Evolutionary conservation across 2,329 filamentous ascomycete species (phyloP).

Genomic region (Diplodia intermedia): DNA sequence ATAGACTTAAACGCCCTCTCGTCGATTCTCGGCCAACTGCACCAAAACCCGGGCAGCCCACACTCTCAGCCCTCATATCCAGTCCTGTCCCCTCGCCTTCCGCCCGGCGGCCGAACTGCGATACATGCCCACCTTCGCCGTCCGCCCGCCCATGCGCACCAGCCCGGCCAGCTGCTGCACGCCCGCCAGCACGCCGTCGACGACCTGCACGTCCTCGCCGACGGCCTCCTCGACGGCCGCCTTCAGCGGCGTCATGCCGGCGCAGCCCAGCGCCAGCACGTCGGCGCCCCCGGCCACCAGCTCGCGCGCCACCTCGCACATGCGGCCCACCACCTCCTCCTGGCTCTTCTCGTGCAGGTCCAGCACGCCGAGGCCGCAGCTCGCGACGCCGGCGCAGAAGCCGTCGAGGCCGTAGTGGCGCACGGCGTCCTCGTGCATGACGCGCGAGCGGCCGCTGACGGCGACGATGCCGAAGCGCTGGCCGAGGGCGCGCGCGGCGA

Average conservation of each 20-base stretch:
- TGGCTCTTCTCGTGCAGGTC: conserved; percentile 53
- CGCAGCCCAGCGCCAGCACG: conserved; percentile 55
- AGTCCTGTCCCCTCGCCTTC: conserved; percentile 50
- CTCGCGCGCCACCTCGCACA: conserved; percentile 49
- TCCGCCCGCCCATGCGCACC: conserved; percentile 55
- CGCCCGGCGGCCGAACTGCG: conserved; percentile 50
- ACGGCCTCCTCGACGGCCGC: conserved; percentile 57
- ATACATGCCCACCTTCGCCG: conserved; percentile 55
- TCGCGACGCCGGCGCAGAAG: conserved; percentile 54
- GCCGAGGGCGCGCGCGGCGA: conserved; percentile 59
- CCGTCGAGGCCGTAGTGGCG: conserved; percentile 51
- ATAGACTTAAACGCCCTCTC: too few relatives aligned
- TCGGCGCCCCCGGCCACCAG: conserved; percentile 54
- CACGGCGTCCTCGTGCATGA: conserved; percentile 52
- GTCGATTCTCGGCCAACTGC: too few relatives aligned
- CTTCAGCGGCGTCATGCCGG: conserved; percentile 58
- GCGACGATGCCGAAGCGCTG: conserved; percentile 55
- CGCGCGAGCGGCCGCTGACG: conserved; percentile 49
- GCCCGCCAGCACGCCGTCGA: conserved; percentile 60
- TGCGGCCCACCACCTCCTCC: conserved; percentile 49
- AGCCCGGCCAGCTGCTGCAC: conserved; percentile 56
- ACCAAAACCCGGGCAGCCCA: too few relatives aligned
- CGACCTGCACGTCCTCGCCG: conserved; percentile 54
- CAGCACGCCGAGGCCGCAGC: conserved; percentile 53
- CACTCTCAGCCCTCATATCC: conserved; percentile 41